These are phyloP conservation scores for Geranium incanum DNA, from an alignment of 441 rosid genomes.

Conservation along the genomic window DNA sequence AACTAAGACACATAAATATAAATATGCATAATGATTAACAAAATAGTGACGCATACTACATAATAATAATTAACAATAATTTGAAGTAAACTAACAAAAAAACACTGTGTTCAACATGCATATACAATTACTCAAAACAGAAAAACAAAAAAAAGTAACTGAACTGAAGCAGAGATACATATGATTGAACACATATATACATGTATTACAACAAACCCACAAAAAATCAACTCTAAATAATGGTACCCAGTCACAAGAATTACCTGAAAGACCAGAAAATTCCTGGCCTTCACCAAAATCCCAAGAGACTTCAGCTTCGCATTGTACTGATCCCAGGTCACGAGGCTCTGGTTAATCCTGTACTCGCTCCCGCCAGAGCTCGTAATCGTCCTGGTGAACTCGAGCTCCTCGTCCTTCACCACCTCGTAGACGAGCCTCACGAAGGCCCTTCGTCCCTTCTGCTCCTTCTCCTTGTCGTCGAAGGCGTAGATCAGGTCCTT, in stretches of 20 bases:
- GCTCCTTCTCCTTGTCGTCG: constrained; percentile 89
- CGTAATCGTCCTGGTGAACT: constrained; percentile 71
- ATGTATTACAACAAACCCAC: not conserved
- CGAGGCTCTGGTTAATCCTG: constrained; percentile 65
- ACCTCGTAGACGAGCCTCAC: constrained; percentile 74
- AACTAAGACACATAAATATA: not conserved
- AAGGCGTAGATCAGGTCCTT: constrained; percentile 92
- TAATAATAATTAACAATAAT: not conserved
- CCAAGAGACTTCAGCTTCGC: constrained; percentile 68
- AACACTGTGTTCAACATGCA: no score
- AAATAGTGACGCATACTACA: not conserved
- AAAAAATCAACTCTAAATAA: not conserved
- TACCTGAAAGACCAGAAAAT: constrained; percentile 97
- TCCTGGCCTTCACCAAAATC: constrained; percentile 93
- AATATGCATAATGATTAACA: not conserved
- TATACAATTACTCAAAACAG: not conserved
- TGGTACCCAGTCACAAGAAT: constrained; percentile 1
- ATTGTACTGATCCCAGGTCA: constrained; percentile 87
- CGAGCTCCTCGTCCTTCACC: constrained; percentile 64
- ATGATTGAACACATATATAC: not conserved
- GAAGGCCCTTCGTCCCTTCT: constrained; percentile 75
- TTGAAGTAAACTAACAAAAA: no score
- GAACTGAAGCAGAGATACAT: constrained; percentile 4
- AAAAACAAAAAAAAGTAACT: not conserved
- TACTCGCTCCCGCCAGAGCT: constrained; percentile 85